Evolutionary conservation across 192 early-diverging fungal genomes (phyloP).

Genomic region (Podila epicladia): DNA sequence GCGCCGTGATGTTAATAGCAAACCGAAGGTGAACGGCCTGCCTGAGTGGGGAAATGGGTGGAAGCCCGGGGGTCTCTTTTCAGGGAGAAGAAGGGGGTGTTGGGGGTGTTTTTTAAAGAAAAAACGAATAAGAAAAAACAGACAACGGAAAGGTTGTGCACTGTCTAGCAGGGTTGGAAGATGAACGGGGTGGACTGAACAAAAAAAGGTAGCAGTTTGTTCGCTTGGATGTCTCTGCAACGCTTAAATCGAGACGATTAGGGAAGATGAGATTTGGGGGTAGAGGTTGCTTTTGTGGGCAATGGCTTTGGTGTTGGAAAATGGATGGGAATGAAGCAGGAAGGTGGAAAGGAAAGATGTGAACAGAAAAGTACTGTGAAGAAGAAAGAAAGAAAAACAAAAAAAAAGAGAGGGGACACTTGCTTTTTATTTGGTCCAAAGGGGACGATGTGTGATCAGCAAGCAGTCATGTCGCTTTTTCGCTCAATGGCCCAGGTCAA

Average conservation of each 20-base stretch:
- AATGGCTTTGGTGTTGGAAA: constrained; percentile 44
- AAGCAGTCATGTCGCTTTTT: neutral
- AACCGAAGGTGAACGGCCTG: constrained; percentile 52
- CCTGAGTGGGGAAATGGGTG: constrained; percentile 47
- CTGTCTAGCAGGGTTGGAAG: constrained; percentile 39
- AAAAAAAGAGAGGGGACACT: neutral
- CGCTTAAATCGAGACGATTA: constrained; percentile 4
- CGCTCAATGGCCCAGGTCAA: too few relatives aligned
- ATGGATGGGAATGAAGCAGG: constrained; percentile 32
- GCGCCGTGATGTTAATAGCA: constrained; percentile 56
- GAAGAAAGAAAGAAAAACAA: constrained; percentile 17
- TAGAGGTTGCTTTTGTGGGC: constrained; percentile 42
- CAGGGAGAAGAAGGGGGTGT: constrained; percentile 27
- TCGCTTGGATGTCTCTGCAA: constrained; percentile 7
- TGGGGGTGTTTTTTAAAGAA: constrained; percentile 34
- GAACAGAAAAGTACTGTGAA: constrained; percentile 16
- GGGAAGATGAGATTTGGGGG: constrained; percentile 15
- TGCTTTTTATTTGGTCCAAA: neutral
- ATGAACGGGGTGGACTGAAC: constrained; percentile 30
- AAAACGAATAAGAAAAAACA: constrained; percentile 32
- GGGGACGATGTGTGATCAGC: neutral
- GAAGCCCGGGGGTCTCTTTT: constrained; percentile 48
- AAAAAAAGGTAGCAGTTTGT: constrained; percentile 31
- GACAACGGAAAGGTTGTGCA: constrained; percentile 45
- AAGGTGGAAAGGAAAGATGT: constrained; percentile 17